Percentiles rank a stretch among this genome's conserved stretches.
These are phyloP conservation scores for Starmerella kuoi DNA, from an alignment of 805 yeast genomes.

Conservation along the genomic window DNA sequence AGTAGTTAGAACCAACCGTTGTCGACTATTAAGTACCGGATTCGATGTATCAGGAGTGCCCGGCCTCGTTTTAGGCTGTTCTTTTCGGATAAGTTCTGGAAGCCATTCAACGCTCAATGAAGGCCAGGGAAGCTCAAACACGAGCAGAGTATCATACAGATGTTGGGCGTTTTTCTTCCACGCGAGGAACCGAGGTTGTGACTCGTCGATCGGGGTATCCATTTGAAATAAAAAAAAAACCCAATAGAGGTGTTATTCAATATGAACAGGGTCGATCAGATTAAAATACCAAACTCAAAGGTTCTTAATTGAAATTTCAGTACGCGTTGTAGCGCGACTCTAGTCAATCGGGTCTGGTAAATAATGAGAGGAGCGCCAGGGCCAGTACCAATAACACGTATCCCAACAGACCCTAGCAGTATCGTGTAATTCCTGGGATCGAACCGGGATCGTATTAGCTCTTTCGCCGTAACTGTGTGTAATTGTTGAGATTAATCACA, in stretches of 20 bases:
- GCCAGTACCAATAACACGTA: no score
- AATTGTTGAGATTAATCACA: no score
- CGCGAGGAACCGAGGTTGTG: constrained; percentile 23
- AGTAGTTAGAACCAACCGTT: constrained; percentile 43
- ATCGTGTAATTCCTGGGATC: no score
- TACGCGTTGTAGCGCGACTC: no score
- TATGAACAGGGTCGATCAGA: not conserved
- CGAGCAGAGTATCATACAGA: constrained; percentile 42
- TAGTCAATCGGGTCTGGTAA: no score
- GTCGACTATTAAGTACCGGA: constrained; percentile 27
- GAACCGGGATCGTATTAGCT: no score
- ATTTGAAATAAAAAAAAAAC: no score
- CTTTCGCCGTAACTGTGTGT: no score
- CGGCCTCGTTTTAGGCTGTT: constrained; percentile 6
- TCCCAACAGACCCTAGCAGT: no score
- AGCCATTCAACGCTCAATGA: constrained; percentile 49
- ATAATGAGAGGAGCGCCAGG: no score
- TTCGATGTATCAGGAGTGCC: not conserved
- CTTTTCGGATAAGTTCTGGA: constrained; percentile 37
- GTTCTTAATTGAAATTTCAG: no score
- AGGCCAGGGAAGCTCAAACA: constrained; percentile 52
- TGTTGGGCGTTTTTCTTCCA: constrained; percentile 55
- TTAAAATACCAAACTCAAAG: not conserved
- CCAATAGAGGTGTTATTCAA: no score
- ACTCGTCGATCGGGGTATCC: not conserved